Base-by-base conservation (phyloP, 768 basidiomycete genomes). In the Exsudoporus frostii region DNA sequence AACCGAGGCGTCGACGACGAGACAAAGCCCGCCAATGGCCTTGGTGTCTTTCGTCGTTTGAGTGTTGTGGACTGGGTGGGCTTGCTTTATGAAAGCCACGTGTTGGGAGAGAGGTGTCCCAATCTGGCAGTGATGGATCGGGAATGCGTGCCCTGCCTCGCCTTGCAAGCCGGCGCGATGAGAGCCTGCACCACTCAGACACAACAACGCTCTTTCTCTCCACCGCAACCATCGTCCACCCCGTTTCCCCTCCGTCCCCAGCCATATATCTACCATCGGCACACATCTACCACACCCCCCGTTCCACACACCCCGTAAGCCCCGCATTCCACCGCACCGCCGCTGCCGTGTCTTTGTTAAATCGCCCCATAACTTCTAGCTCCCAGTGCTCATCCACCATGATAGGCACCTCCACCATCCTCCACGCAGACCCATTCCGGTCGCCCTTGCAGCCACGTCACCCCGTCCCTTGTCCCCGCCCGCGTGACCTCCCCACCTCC, bases 141-240 rank as follows among this genome's bases (percentile, higher is more conserved):
- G 66, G 66, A 62, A 64, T 54, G 64, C 61, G 55, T 69, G 66
- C 67, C 66, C 66, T 67, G 66, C 66, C 66, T 69, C 67, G 59
- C 66, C 66, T 62, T 51, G 42, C 59, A 63, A 58, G 53, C 64
- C 65, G 65, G 64, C 58, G 66, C 66, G 62, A 59, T 63, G 55
- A 59, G 51, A 54, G 47, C 36, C 33, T 54, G 53, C 58, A 57
- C 58, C 50, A 56, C 54, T 54, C 50, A 20, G 38, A 45, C 64
- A 43, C 56, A 44, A 43, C 58, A 50, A 65, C 64, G 43, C 54
- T 56, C 57, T 50, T 29, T 50, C 48, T 54, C 29, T 54, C 54
- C 46, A 33, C 53, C 49, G 15, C 52, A 25, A 62, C 48, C 52
- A 29, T 43, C 42, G 17, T 27, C 54, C 41, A 34, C 57, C 34